Evolutionary conservation across 139 green algal genomes (phyloP).

Genomic region (Chlorella sp.): DNA sequence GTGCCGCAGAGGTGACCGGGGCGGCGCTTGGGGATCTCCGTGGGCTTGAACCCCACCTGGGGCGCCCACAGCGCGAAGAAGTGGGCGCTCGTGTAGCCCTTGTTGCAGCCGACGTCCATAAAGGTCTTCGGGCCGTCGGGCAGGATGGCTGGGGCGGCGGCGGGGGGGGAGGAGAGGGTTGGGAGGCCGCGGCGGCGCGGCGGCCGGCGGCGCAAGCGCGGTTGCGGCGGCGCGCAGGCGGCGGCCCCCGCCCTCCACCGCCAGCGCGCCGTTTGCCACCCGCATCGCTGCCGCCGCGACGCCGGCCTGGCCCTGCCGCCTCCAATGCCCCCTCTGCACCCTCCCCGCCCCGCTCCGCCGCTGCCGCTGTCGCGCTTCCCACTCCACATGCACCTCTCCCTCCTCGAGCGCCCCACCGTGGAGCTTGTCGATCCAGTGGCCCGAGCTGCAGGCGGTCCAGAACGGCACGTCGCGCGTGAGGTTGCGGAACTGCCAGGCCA

Average conservation of each 20-base stretch:
- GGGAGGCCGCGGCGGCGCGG: background rate
- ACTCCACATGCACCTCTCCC: background rate
- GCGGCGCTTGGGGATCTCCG: background rate
- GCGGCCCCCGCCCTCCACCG: background rate
- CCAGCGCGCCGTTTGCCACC: background rate
- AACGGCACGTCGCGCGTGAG: background rate
- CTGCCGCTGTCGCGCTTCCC: background rate
- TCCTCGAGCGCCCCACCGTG: background rate
- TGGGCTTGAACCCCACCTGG: background rate
- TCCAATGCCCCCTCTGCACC: background rate
- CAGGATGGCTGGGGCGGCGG: background rate
- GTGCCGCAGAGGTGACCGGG: slow-evolving; percentile 6
- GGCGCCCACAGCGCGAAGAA: slow-evolving; percentile 13
- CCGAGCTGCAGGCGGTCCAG: background rate
- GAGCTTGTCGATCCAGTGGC: slow-evolving; percentile 3
- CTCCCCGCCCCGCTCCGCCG: background rate
- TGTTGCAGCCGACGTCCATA: slow-evolving; percentile 20
- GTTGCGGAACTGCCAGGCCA: background rate
- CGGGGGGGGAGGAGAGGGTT: background rate
- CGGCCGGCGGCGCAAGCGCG: background rate
- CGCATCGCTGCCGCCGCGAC: background rate
- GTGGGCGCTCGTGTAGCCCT: slow-evolving; percentile 29
- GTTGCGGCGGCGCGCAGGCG: background rate
- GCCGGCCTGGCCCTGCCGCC: background rate
- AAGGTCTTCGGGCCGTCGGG: background rate